Evolutionary conservation across 768 basidiomycete species (phyloP).

Genomic region (Leccinellum albellum): DNA sequence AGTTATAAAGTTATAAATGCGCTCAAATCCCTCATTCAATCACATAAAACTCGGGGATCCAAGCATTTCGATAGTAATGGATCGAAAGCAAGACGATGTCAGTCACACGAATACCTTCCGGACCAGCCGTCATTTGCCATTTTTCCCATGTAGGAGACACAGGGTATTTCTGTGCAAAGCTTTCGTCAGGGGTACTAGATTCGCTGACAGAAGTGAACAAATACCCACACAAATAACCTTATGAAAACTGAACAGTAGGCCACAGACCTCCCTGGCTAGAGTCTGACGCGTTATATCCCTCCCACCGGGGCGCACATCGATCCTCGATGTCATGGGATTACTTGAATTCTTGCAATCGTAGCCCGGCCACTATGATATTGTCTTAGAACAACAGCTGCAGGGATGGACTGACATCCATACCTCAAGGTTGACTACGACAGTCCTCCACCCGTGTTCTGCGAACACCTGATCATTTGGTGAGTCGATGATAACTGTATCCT

Average conservation of each 20-base stretch:
- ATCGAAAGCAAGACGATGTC: neutral
- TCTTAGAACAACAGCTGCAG: neutral
- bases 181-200: neutral
- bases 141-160: neutral
- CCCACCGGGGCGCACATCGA: neutral
- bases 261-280: neutral
- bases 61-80: neutral
- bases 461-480: neutral
- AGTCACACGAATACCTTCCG: neutral
- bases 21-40: neutral
- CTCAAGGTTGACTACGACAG: conserved; percentile 1
- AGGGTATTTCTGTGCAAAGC: neutral
- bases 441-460: neutral
- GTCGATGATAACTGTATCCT: neutral
- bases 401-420: neutral
- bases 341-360: neutral
- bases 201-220: neutral
- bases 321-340: neutral
- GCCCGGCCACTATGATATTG: neutral
- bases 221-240: neutral
- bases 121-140: neutral
- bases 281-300: neutral
- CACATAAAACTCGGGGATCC: neutral
- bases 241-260: neutral
- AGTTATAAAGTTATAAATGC: neutral